phyloP scores from a whole-genome alignment of 2,329 filamentous ascomycete genomes.

The Chalaropsis thielavioides region DNA sequence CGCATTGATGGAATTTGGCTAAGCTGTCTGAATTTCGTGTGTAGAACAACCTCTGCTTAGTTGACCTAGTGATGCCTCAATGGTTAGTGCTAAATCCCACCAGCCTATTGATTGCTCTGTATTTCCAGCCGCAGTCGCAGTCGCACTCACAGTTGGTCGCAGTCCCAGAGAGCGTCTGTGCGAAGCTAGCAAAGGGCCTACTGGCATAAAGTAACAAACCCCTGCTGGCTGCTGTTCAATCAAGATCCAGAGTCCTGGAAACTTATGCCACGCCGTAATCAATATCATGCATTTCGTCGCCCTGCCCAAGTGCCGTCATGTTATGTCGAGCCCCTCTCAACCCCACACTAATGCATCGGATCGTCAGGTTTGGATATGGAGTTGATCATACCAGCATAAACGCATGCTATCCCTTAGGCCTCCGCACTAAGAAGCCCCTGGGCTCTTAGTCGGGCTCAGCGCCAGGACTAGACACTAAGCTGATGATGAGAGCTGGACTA shows the following conservation, averaged over 20 bases:
- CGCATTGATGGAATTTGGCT: background rate
- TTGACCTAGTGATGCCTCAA: background rate
- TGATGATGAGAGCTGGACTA: no score
- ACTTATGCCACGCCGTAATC: no score
- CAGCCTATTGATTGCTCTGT: background rate
- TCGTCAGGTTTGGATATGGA: background rate
- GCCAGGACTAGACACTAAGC: no score
- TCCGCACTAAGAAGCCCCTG: background rate
- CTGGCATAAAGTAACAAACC: background rate
- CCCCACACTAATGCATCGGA: constrained; percentile 3
- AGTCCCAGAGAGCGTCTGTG: no score
- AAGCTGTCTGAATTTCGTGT: background rate
- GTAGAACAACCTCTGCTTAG: background rate
- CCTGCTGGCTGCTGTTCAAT: background rate
- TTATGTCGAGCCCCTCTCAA: background rate
- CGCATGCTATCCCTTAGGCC: background rate
- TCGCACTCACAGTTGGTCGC: no score
- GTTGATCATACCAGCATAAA: background rate
- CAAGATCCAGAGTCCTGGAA: background rate
- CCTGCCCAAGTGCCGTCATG: background rate
- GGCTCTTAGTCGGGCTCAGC: no score
- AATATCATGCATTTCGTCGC: background rate
- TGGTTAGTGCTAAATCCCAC: background rate
- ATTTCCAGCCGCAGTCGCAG: background rate
- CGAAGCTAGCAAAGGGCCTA: background rate